These are phyloP conservation scores for Citrus reticulata DNA, from an alignment of 345 rosid genomes.

Conservation along the genomic window DNA sequence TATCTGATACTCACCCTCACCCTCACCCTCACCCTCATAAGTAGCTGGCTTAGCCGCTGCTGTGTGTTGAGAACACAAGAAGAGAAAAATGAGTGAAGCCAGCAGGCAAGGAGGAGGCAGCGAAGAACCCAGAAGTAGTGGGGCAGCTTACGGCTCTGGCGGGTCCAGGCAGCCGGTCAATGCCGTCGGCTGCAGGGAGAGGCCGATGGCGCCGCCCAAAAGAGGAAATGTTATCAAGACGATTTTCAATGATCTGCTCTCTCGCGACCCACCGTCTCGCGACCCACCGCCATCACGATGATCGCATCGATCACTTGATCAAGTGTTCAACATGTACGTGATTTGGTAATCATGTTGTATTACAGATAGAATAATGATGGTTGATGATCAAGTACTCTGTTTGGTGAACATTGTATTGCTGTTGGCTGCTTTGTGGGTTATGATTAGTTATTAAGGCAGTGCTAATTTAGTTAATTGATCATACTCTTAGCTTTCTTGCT, in stretches of 20 bases:
- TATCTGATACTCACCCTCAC: no score
- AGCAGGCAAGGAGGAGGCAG: not conserved
- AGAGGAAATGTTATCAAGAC: not conserved
- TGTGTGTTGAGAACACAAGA: no score
- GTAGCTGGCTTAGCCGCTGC: no score
- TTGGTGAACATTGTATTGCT: not conserved
- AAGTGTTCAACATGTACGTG: not conserved
- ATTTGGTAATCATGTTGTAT: not conserved
- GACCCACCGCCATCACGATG: not conserved
- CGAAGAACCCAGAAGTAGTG: not conserved
- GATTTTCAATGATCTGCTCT: not conserved
- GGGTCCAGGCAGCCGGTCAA: not conserved
- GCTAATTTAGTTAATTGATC: not conserved
- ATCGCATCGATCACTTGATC: not conserved
- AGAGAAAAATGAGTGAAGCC: constrained; percentile 4
- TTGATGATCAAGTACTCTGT: not conserved
- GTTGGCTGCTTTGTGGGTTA: not conserved
- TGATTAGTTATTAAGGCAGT: not conserved
- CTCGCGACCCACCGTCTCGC: not conserved
- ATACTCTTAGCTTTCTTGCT: not conserved
- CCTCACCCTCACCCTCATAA: no score
- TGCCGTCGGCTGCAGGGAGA: not conserved
- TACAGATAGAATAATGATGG: not conserved
- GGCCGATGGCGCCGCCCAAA: not conserved
- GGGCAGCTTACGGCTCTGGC: not conserved